phyloP scores from a whole-genome alignment of 495 filamentous ascomycete species.

The Bombardia bombarda region DNA sequence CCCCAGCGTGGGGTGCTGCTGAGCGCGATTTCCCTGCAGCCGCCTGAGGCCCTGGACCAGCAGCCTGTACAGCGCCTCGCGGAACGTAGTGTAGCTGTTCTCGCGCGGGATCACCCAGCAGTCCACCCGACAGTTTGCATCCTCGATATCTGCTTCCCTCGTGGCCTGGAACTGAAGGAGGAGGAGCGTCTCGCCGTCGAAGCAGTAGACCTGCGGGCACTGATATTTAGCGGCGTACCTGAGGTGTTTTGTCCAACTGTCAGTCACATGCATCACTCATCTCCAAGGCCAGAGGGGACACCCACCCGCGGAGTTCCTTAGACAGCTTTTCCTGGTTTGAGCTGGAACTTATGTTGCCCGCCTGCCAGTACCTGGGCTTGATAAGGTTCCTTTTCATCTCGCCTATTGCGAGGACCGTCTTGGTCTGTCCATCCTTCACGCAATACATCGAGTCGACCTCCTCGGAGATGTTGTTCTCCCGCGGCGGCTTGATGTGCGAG shows the following conservation, averaged over 20 bases:
- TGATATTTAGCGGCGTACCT: conserved; percentile 13
- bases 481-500: conserved; percentile 11
- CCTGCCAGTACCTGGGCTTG: neutral
- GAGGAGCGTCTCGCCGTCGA: conserved; percentile 8
- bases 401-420: conserved; percentile 5
- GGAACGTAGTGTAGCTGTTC: neutral
- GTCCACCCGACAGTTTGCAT: conserved; percentile 5
- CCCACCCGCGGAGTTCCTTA: conserved; percentile 13
- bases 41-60: conserved; percentile 6
- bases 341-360: neutral
- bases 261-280: neutral
- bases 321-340: conserved; percentile 5
- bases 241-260: conserved; percentile 1
- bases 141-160: conserved; percentile 5
- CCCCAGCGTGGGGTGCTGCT: neutral
- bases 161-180: conserved; percentile 9
- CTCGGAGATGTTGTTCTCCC: conserved; percentile 1
- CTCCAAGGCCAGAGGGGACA: neutral
- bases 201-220: conserved; percentile 9
- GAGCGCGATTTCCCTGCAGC: conserved; percentile 1
- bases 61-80: conserved; percentile 13
- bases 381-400: conserved; percentile 12
- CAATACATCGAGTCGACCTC: conserved; percentile 9
- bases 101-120: conserved; percentile 10
- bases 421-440: conserved; percentile 1